Conservation (phyloP, 257 asterid species). For the Capsicum chinense region DNA sequence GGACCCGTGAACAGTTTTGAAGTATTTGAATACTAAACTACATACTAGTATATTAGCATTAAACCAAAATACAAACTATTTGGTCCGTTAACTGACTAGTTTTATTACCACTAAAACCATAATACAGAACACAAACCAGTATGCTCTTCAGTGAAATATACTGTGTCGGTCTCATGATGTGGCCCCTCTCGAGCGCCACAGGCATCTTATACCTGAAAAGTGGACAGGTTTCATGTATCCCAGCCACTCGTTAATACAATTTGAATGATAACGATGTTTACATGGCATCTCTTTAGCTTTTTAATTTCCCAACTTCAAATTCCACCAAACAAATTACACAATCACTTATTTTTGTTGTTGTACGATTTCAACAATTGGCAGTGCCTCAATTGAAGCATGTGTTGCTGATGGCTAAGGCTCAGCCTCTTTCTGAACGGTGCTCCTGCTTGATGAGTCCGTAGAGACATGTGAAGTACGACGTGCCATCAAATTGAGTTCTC, state of each 20-base stretch:
- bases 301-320: constrained; percentile 27
- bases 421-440: no score
- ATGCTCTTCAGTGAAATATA: neutral
- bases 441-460: no score
- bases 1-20: no score
- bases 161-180: neutral
- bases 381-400: neutral
- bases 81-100: neutral
- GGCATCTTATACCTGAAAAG: constrained; percentile 57
- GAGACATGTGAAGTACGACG: neutral
- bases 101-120: neutral
- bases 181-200: neutral
- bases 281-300: constrained; percentile 62
- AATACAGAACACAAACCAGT: neutral
- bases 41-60: neutral
- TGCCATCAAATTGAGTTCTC: neutral
- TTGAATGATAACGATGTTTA: constrained; percentile 46
- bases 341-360: constrained; percentile 18
- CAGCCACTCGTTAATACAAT: constrained; percentile 55
- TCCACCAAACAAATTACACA: constrained; percentile 35
- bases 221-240: constrained; percentile 56
- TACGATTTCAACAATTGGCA: constrained; percentile 17
- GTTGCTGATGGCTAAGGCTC: neutral
- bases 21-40: neutral
- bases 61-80: neutral